A percentile compares a stretch with the other conserved stretches of the same genome.
Conservation (phyloP, 208 protist species). For the Hexamita inflata region DNA sequence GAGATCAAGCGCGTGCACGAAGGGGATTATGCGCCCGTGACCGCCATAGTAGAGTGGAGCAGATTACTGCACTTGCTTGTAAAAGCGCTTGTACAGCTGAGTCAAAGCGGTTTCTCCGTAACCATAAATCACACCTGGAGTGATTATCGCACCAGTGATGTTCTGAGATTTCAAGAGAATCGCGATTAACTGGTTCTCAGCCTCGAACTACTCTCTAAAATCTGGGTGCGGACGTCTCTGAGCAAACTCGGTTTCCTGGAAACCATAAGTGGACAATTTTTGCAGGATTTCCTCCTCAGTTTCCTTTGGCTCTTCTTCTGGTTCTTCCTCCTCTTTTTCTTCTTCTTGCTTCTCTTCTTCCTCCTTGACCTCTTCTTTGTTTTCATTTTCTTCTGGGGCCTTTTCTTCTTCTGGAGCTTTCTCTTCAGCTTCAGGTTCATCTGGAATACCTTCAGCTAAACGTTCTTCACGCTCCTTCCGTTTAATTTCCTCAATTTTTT, state of each 20-base stretch:
- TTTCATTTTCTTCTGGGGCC: not conserved
- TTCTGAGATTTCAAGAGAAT: not conserved
- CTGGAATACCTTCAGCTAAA: not conserved
- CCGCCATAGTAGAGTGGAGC: slow-evolving; percentile 20
- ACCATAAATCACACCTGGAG: slow-evolving; percentile 20
- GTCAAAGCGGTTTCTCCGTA: slow-evolving; percentile 12
- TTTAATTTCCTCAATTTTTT: slow-evolving; percentile 10
- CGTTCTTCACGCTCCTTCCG: not conserved
- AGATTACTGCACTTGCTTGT: not conserved
- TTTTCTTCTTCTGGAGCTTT: not conserved
- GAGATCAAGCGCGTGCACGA: slow-evolving; percentile 12
- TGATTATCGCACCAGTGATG: slow-evolving; percentile 3
- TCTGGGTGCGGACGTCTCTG: slow-evolving; percentile 5
- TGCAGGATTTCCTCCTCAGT: not conserved
- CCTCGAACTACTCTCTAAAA: not conserved
- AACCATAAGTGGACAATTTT: not conserved
- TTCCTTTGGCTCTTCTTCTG: not conserved
- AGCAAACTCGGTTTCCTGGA: not conserved
- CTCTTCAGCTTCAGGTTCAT: not conserved
- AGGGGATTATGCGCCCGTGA: not conserved
- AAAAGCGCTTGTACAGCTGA: not conserved
- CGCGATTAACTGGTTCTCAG: slow-evolving; percentile 1
- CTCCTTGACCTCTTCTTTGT: not conserved
- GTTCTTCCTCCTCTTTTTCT: not conserved
- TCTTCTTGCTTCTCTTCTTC: not conserved